Evolutionary conservation across 75 land plant species (phyloP), one percentile per base, ranked within the genome.

Genomic region (Cunninghamia lanceolata): DNA sequence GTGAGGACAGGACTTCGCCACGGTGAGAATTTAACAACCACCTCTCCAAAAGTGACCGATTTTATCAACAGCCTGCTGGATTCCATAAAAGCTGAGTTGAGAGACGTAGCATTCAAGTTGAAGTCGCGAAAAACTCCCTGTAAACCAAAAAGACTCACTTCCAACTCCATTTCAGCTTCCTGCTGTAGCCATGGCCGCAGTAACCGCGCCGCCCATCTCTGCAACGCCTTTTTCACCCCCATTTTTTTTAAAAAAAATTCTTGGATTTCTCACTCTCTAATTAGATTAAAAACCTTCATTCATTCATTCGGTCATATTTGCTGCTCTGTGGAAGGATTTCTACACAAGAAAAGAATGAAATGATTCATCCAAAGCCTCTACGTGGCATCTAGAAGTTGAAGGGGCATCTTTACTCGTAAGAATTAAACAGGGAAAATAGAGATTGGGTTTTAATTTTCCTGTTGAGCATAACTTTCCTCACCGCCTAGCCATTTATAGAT

Each of bases 151-250:
- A 80, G 2, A 9, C 47, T 30, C 32, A 43, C 45, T 3, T 80
- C 47, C n/a, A 80, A 80, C 13, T 80, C 13, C 47, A 80, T 21
- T 9, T n/a, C 32, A 43, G 82, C 47, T 80, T 80, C 82, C 30
- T 80, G 82, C 2, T 10, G 82, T 42, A 80, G 46, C 82, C 82
- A 80, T 80, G 50, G 82, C 50, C 30, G 45, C 82, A 80, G 50
- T 40, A 80, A 10, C 45, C 47, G 46, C 15, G 82, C 30, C 19
- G 28, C 47, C 82, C 82, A 45, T 30, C 50, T 42, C 82, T 43
- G 82, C 82, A 80, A 80, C 14, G 34, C 82, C 82, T 43, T 34
- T 30, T 45, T 45, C 47, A 80, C 34, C 10, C 28, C 82, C 82
- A 80, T 80, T 43, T 9, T n/a, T 78, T 21, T 36, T 66, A 6